phyloP scores from a whole-genome alignment of 768 basidiomycete species.

The Leccinum broughii region DNA sequence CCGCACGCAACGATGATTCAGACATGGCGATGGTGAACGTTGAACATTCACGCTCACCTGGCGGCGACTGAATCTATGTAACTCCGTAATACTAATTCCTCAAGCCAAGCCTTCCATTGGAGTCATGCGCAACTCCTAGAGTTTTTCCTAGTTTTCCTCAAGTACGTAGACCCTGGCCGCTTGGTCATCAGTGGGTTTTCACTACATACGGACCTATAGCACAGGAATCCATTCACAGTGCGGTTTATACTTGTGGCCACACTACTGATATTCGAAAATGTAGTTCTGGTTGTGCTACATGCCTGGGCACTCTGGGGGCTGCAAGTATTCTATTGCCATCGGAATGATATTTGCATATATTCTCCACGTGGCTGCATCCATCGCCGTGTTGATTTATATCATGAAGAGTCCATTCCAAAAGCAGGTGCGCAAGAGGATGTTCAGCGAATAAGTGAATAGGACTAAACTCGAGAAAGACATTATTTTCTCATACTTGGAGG shows the following conservation, averaged over 20 bases:
- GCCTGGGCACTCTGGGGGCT: constrained; percentile 19
- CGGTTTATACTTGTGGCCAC: not conserved
- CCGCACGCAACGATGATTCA: no score
- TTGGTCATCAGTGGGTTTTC: not conserved
- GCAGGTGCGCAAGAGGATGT: not conserved
- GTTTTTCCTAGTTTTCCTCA: no score
- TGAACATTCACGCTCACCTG: no score
- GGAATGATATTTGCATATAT: constrained; percentile 10
- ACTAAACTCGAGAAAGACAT: not conserved
- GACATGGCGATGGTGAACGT: no score
- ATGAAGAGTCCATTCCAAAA: not conserved
- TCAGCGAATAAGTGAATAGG: no score
- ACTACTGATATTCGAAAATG: no score
- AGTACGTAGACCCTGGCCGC: no score
- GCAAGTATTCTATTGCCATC: not conserved
- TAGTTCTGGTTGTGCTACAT: constrained; percentile 15
- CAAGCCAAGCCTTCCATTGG: no score
- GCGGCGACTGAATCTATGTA: no score
- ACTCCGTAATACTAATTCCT: no score
- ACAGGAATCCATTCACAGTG: constrained; percentile 14
- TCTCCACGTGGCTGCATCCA: not conserved
- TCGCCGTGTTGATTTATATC: not conserved
- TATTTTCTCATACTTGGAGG: not conserved
- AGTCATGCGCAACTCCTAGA: no score
- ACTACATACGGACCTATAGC: not conserved